Percentiles rank a stretch among this genome's conserved stretches.
Conservation (phyloP, 2,329 filamentous ascomycete species). For the Aspergillus bombycis region DNA sequence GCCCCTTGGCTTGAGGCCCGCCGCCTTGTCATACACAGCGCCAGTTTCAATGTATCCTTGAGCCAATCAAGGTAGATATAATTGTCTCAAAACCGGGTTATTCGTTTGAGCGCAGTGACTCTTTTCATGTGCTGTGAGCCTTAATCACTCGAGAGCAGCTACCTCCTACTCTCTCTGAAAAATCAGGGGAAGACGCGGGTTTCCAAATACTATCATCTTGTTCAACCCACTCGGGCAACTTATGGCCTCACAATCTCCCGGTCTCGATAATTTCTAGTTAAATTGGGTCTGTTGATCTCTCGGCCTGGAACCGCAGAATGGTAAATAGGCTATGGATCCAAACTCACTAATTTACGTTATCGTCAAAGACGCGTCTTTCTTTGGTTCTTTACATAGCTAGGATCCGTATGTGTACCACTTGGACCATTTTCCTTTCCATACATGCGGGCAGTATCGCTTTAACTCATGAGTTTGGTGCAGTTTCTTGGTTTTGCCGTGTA, state of each 20-base stretch:
- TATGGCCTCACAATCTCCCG: slow-evolving; percentile 11
- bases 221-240: not conserved
- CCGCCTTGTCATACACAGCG: slow-evolving; percentile 9
- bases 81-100: slow-evolving; percentile 2
- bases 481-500: not conserved
- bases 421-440: not conserved
- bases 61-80: slow-evolving; percentile 1
- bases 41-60: not conserved
- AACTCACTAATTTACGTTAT: slow-evolving; percentile 4
- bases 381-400: slow-evolving; percentile 16
- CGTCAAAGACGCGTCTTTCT: slow-evolving; percentile 16
- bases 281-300: slow-evolving; percentile 24
- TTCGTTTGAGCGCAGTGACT: not conserved
- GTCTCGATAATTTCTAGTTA: slow-evolving; percentile 13
- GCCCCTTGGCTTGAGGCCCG: not conserved
- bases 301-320: slow-evolving; percentile 17
- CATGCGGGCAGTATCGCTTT: not conserved
- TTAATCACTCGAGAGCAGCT: slow-evolving; percentile 7
- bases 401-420: not conserved
- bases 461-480: not conserved
- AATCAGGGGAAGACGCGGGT: not conserved
- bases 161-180: not conserved
- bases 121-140: slow-evolving; percentile 7
- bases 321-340: slow-evolving; percentile 11
- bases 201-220: not conserved